Evolutionary conservation across 1,139 yeast species (phyloP), one percentile per base, ranked within the genome.

Genomic region (Blastobotrys arbuscula): DNA sequence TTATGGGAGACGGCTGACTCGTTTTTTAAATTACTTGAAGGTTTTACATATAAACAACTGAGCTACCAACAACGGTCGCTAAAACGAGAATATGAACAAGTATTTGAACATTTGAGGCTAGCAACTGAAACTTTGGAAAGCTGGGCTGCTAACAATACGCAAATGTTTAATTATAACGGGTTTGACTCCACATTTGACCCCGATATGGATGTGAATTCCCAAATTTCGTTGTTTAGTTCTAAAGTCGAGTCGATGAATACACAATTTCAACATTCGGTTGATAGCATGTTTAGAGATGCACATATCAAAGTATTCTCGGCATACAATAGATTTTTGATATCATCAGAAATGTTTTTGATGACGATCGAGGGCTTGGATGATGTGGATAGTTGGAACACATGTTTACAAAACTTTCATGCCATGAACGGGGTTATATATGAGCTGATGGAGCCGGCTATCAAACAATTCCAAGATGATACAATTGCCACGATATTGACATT

Each of bases 361-460:
- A 18, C 31, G 15, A 21, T 42, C n/a, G 23, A 28, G n/a, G 36
- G 12, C 3, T 5, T 28, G 12, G 31, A 28, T 12, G 39, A 36
- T 19, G n/a, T 41, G 5, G 33, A 38, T n/a, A 20, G 12, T 19
- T 38, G 42, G 42, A 10, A 37, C 12, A 16, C 23, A 4, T 44
- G 47, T 26, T 6, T 38, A 10, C n/a, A 16, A 4, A 44, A 44
- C 13, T 44, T 38, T 20, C 38, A 37, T 15, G 47, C 47, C 9
- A 28, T 44, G 39, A 23, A 38, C 18, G 42, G 42, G 12, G 15
- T 38, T 9, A 28, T 44, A 7, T 10, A 44, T 12, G 47, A 44
- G 13, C 15, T 39, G 3, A 13, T 44, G 9, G 18, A 13, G 3
- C 47, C 47, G 2, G 30, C 42, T 5, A 24, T 21, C 16, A 18